Evolutionary conservation across 176 grass and related monocot species (phyloP).

Genomic region (Metroxylon sagu): DNA sequence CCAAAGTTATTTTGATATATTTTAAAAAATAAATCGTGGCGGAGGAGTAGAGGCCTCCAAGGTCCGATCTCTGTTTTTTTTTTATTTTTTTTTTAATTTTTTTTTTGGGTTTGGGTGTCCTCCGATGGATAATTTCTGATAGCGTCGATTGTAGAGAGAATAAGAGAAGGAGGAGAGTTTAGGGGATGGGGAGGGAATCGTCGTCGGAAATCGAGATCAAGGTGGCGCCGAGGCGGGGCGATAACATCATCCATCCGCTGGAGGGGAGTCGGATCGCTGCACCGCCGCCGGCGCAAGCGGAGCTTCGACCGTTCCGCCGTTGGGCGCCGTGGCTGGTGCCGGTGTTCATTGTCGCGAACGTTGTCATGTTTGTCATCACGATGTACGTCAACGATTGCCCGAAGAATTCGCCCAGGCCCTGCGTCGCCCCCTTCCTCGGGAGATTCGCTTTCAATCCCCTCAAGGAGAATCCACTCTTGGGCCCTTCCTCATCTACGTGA

Average conservation of each 20-base stretch:
- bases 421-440: slow-evolving; percentile 48
- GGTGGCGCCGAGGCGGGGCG: neutral
- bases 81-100: too few species aligned
- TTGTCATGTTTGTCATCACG: slow-evolving; percentile 44
- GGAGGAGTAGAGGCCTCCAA: too few species aligned
- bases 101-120: too few species aligned
- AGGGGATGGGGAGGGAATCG: neutral
- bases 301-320: neutral
- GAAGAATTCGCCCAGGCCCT: slow-evolving; percentile 18
- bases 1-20: too few species aligned
- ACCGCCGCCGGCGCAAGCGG: neutral
- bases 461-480: slow-evolving; percentile 82
- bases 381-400: slow-evolving; percentile 93
- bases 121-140: too few species aligned
- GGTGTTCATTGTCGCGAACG: slow-evolving; percentile 35
- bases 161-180: neutral
- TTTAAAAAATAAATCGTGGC: too few species aligned
- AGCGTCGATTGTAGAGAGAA: too few species aligned
- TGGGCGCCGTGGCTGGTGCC: slow-evolving; percentile 67
- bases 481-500: slow-evolving; percentile 70
- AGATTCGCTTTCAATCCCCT: slow-evolving; percentile 77
- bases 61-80: too few species aligned
- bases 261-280: neutral
- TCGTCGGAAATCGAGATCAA: neutral
- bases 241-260: neutral